A percentile compares a stretch with the other conserved stretches of the same genome.
phyloP scores from a whole-genome alignment of 345 rosid genomes.

The Citrus glauca region DNA sequence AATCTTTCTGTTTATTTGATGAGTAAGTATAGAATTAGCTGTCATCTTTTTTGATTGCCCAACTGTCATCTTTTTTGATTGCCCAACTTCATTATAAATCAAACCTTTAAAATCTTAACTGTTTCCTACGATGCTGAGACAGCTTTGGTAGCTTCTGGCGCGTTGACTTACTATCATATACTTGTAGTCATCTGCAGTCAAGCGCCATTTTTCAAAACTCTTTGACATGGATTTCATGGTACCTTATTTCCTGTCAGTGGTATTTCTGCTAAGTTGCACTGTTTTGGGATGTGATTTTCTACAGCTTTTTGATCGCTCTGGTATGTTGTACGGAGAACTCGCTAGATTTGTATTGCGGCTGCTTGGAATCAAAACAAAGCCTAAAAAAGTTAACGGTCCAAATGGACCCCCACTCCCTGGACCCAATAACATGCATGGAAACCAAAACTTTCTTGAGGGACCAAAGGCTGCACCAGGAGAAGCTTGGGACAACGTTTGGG shows the following conservation, averaged over 20 bases:
- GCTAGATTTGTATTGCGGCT: conserved; percentile 39
- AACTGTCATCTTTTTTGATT: not conserved
- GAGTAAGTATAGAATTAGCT: not conserved
- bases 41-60: not conserved
- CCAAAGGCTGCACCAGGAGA: conserved; percentile 30
- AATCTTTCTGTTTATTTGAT: not conserved
- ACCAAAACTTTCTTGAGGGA: conserved; percentile 23
- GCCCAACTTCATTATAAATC: not conserved
- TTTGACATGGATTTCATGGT: not conserved
- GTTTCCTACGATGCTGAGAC: not conserved
- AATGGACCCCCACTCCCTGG: conserved; percentile 21
- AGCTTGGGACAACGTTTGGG: conserved; percentile 42
- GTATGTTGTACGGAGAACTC: conserved; percentile 34
- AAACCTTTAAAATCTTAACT: not conserved
- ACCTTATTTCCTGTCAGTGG: not conserved
- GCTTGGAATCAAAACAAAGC: conserved; percentile 29
- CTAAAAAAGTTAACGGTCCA: conserved; percentile 18
- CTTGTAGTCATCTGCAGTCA: too few species aligned
- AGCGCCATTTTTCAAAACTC: not conserved
- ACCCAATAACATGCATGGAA: conserved; percentile 19
- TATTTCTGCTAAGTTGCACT: not conserved
- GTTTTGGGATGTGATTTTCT: not conserved
- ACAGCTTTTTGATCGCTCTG: conserved; percentile 27
- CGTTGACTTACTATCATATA: not conserved
- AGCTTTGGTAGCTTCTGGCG: not conserved